Evolutionary conservation across 2,329 filamentous ascomycete species (phyloP).

Genomic region (Ophiostoma quercus): DNA sequence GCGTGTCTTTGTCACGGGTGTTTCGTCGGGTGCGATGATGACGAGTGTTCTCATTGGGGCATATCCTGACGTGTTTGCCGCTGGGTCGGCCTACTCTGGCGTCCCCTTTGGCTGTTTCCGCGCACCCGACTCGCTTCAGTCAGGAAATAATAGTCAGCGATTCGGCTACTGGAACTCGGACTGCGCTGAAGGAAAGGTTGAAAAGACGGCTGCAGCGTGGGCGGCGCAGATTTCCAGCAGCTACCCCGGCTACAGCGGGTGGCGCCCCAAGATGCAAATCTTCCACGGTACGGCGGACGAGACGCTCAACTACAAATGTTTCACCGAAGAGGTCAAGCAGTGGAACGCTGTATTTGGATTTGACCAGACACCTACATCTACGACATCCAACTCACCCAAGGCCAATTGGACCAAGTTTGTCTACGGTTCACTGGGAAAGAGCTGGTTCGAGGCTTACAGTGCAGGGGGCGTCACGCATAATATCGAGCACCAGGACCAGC

Average conservation of each 20-base stretch:
- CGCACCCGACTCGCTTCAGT: neutral
- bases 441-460: neutral
- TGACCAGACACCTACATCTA: neutral
- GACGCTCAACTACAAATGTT: neutral
- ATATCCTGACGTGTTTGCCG: neutral
- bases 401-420: neutral
- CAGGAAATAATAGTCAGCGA: neutral
- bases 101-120: neutral
- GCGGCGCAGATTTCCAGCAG: neutral
- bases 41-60: neutral
- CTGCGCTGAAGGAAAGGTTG: neutral
- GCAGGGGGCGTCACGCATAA: neutral
- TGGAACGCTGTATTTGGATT: neutral
- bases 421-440: neutral
- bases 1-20: neutral
- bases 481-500: neutral
- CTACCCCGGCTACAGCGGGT: neutral
- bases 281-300: neutral
- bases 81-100: neutral
- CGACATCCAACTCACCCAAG: neutral
- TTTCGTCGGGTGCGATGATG: conserved; percentile 1
- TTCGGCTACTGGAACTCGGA: neutral
- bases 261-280: neutral
- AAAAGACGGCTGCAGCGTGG: neutral
- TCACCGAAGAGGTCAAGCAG: conserved; percentile 2